phyloP scores from a whole-genome alignment of 345 rosid genomes.

The Linum lewisii region DNA sequence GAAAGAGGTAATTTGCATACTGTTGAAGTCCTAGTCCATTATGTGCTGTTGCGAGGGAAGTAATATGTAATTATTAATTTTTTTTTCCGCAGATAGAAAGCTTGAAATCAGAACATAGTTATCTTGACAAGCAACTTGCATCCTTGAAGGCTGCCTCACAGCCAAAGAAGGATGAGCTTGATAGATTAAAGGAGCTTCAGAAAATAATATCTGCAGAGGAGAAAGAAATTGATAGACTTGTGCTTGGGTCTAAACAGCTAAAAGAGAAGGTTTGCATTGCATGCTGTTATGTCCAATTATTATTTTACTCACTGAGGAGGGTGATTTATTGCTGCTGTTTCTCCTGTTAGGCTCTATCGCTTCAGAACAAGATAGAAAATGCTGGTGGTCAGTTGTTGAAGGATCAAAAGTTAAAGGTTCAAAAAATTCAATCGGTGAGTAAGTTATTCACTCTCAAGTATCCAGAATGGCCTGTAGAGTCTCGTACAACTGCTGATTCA shows the following conservation, averaged over 20 bases:
- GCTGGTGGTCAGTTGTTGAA: constrained; percentile 80
- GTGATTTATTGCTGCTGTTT: neutral
- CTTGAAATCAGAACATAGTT: constrained; percentile 55
- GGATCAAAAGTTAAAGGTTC: constrained; percentile 69
- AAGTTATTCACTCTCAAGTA: constrained; percentile 2
- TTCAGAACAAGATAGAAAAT: constrained; percentile 82
- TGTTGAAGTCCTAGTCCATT: neutral
- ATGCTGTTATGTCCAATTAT: neutral
- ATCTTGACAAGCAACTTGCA: constrained; percentile 68
- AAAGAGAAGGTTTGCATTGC: constrained; percentile 53
- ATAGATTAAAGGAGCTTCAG: constrained; percentile 56
- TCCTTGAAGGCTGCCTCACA: constrained; percentile 70
- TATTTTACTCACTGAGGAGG: neutral
- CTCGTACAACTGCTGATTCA: constrained; percentile 16
- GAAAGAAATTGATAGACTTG: constrained; percentile 56
- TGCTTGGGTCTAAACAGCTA: constrained; percentile 59
- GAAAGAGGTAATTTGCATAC: constrained; percentile 51
- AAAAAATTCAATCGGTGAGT: constrained; percentile 82
- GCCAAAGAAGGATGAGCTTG: constrained; percentile 66
- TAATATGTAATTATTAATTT: neutral
- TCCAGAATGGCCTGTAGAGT: constrained; percentile 9
- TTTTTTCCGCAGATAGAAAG: constrained; percentile 56
- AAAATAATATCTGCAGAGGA: constrained; percentile 49
- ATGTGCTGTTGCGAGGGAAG: neutral
- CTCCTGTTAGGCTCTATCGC: constrained; percentile 54